Base-by-base conservation (phyloP, 345 rosid species). In the Citrus sinensis region DNA sequence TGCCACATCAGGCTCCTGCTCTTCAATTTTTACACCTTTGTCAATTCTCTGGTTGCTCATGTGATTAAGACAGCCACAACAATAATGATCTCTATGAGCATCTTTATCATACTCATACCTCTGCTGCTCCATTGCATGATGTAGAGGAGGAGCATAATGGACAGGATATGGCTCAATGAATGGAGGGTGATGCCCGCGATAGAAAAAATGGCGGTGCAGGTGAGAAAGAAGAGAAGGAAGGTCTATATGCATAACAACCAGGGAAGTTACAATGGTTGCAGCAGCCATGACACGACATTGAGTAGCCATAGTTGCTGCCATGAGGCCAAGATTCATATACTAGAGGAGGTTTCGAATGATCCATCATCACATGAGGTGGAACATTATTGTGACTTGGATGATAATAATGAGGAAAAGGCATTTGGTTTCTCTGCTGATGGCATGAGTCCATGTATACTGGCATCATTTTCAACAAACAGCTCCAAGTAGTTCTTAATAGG, bases 21-120 rank as follows among this genome's bases (percentile, higher is more conserved):
- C 97, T 83, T 93, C 94, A 58, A 87, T 82, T 49, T 79, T 86
- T 65, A 86, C 76, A 25, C 81, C 63, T n/a, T 39, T 65, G 10
- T 81, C 84, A 6, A 19, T 80, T 75, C 71, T 84, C 76, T 74
- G 83, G 61, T 77, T 32, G 51, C 62, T 77, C 0, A 29, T 16
- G 58, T 87, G 90, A 80, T 77, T 81, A 37, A 87, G 88, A 70
- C 93, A 93, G 10, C 85, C 93, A 40, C 86, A 84, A 19, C 88
- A 87, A 1, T 67, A 84, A 40, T 40, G 46, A 46, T 77, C 73
- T 22, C 72, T 64, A 24, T 79, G 63, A 2, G 34, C 83, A 42
- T 76, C 76, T 77, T 85, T 87, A 30, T 85, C 89, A 49, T 86
- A 76, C 22, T 85, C 89, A 76, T 72, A 86, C 66, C 79, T 69